Percentiles rank a stretch among this genome's conserved stretches.
phyloP scores from a whole-genome alignment of 768 basidiomycete species.

The Suillus occidentalis region DNA sequence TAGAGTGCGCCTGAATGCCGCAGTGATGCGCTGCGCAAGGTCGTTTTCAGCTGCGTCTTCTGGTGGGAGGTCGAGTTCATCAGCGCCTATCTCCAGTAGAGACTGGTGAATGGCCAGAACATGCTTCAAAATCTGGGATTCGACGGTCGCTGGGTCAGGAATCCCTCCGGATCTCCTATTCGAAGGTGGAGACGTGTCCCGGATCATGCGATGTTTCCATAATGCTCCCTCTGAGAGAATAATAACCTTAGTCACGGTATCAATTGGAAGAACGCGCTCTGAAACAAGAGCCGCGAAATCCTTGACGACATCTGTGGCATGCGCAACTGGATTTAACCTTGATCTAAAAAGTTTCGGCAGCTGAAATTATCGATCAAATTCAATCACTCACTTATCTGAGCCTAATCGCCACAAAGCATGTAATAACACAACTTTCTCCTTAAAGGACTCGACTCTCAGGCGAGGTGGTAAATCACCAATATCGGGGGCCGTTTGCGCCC shows the following conservation, averaged over 20 bases:
- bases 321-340: constrained; percentile 49
- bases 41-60: constrained; percentile 56
- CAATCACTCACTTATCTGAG: constrained; percentile 52
- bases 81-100: constrained; percentile 64
- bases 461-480: constrained; percentile 44
- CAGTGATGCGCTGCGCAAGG: constrained; percentile 82
- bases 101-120: constrained; percentile 61
- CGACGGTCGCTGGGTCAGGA: constrained; percentile 41
- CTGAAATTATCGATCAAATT: background rate
- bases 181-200: constrained; percentile 39
- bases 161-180: constrained; percentile 25
- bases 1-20: constrained; percentile 79
- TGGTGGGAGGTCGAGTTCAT: constrained; percentile 57
- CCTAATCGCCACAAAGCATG: constrained; percentile 70
- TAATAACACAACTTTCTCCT: constrained; percentile 71
- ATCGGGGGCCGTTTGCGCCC: constrained; percentile 29
- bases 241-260: constrained; percentile 73
- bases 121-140: constrained; percentile 68
- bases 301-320: constrained; percentile 47
- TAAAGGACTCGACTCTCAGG: constrained; percentile 61
- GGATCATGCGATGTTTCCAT: constrained; percentile 82
- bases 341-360: constrained; percentile 11
- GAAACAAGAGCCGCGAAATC: constrained; percentile 64
- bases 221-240: constrained; percentile 78
- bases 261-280: constrained; percentile 69